These are phyloP conservation scores for Trichoderma atrobrunneum DNA, from an alignment of 2,329 filamentous ascomycete species.

Conservation along the genomic window DNA sequence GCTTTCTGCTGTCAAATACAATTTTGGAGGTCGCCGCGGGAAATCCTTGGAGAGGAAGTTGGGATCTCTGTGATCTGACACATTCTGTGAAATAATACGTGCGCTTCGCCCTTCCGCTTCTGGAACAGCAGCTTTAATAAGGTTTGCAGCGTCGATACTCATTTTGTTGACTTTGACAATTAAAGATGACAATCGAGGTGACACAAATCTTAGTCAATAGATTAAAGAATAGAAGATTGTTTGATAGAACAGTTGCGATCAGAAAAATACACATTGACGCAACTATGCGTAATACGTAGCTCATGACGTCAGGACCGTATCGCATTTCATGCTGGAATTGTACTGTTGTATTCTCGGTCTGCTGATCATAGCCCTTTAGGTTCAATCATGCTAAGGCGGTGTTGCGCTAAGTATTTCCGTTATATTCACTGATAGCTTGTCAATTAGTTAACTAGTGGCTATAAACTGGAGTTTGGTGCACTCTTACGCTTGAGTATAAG, in stretches of 20 bases:
- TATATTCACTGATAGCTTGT: background rate
- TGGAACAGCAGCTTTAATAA: slow-evolving; percentile 32
- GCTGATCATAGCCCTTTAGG: background rate
- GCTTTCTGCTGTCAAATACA: slow-evolving; percentile 43
- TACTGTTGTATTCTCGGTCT: background rate
- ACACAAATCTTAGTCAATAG: background rate
- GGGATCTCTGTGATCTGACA: slow-evolving; percentile 39
- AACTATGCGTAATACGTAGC: slow-evolving; percentile 8
- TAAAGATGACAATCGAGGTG: background rate
- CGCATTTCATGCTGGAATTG: background rate
- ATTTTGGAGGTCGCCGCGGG: slow-evolving; percentile 35
- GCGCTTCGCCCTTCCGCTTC: slow-evolving; percentile 33
- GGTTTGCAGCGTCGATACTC: slow-evolving; percentile 30
- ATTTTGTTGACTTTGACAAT: slow-evolving; percentile 17
- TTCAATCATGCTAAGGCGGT: background rate
- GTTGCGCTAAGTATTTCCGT: background rate
- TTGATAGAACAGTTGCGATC: background rate
- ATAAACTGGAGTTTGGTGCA: background rate
- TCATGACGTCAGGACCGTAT: slow-evolving; percentile 3
- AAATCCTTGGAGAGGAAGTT: slow-evolving; percentile 43
- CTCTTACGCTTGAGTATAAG: background rate
- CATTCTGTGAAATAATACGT: slow-evolving; percentile 33
- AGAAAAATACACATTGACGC: background rate
- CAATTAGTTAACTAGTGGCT: background rate
- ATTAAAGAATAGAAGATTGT: background rate